These are phyloP conservation scores for Nicotiana sylvestris DNA, from an alignment of 257 asterid species.

Conservation along the genomic window DNA sequence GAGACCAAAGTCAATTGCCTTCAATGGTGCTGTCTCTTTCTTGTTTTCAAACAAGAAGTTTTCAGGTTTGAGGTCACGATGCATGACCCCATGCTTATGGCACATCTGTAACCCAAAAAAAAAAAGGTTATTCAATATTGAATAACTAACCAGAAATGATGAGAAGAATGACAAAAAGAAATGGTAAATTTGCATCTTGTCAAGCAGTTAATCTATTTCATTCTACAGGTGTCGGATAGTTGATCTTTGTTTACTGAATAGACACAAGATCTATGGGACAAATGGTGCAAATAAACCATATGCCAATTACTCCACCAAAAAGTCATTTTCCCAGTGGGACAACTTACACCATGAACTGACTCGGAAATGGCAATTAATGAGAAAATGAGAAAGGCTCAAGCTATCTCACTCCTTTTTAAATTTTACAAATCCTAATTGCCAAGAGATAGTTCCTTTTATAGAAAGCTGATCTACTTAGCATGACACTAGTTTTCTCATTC, in stretches of 20 bases:
- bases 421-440: not conserved
- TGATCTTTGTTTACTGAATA: not conserved
- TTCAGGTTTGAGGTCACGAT: slow-evolving; percentile 51
- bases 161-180: not conserved
- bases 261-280: not conserved
- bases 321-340: not conserved
- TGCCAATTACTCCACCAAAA: not conserved
- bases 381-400: not conserved
- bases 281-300: not conserved
- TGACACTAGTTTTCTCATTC: not conserved
- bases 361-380: not conserved
- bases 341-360: not conserved
- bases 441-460: not conserved
- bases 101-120: slow-evolving; percentile 31
- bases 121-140: not conserved
- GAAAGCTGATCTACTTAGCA: not conserved
- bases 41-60: slow-evolving; percentile 42
- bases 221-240: not conserved
- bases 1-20: slow-evolving; percentile 48
- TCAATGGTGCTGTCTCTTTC: slow-evolving; percentile 43
- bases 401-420: not conserved
- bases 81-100: slow-evolving; percentile 50
- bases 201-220: not conserved
- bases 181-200: not conserved
- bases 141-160: not conserved